These are phyloP conservation scores for Exophiala mesophila DNA, from an alignment of 2,329 filamentous ascomycete species.

Conservation along the genomic window DNA sequence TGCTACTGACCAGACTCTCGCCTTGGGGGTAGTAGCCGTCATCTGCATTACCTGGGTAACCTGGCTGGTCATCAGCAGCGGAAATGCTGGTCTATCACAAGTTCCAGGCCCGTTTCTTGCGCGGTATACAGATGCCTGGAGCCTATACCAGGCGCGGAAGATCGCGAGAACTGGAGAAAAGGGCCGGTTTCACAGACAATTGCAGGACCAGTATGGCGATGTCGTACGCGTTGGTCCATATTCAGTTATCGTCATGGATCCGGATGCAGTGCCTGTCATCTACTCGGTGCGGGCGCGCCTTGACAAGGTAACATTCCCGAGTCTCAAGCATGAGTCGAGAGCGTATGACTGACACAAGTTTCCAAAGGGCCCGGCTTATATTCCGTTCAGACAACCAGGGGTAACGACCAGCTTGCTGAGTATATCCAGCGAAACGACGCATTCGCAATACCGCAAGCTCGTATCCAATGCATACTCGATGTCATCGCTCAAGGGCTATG, in stretches of 20 bases:
- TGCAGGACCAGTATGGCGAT: conserved; percentile 26
- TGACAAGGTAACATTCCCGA: conserved; percentile 7
- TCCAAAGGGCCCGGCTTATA: conserved; percentile 7
- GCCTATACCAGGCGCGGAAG: conserved; percentile 24
- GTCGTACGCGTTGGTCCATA: conserved; percentile 28
- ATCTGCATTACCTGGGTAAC: no score
- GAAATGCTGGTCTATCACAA: conserved; percentile 31
- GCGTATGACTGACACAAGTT: neutral
- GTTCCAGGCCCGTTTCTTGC: conserved; percentile 28
- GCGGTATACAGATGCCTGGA: conserved; percentile 22
- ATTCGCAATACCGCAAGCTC: conserved; percentile 66
- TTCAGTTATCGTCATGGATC: conserved; percentile 26
- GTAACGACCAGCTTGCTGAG: conserved; percentile 70
- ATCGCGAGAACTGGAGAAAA: conserved; percentile 13
- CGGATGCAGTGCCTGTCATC: conserved; percentile 22
- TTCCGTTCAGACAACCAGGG: conserved; percentile 49
- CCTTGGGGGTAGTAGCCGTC: no score
- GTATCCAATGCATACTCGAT: conserved; percentile 63
- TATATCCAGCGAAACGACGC: conserved; percentile 67
- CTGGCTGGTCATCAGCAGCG: no score
- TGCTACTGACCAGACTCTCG: no score
- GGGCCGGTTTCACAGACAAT: neutral
- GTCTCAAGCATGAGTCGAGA: neutral
- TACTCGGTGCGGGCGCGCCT: conserved; percentile 19
- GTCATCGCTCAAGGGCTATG: conserved; percentile 31